Base-by-base conservation (phyloP, 2,329 filamentous ascomycete species). In the Macrophomina phaseolina region DNA sequence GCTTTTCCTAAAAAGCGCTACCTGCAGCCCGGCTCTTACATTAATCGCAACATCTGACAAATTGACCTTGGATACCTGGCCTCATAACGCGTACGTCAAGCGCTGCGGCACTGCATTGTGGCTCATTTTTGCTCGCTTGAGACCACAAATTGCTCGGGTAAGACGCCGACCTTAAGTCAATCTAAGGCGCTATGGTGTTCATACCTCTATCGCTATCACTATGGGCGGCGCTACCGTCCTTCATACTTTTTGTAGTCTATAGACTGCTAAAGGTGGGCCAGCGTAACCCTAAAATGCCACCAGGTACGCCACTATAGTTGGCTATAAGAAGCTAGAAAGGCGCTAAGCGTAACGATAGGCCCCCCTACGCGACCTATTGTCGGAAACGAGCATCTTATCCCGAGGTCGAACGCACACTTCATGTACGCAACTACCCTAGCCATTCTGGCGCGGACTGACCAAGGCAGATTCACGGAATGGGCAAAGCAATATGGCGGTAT, bases 291-390 rank as follows among this genome's bases (percentile, higher is more conserved):
- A 11, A 11, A 8, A 36, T 53, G 49, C 30, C 36, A 8, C 6
- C 36, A 12, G 11, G 4, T 14, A 53, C 14, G 5, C 16, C 14
- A 34, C 11, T 16, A n/a, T 18, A 23, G 2, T 14, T 28, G 32
- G 28, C 32, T 14, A 23, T 23, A 3, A 23, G 23, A 23, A 23
- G 23, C 23, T 23, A 3, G 23, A 3, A 23, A 23, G 23, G 23
- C 23, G 23, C 23, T 23, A 3, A 9, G 14, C 23, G n/a, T 9
- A 16, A 16, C 28, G 5, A 4, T 32, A 68, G 67, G 67, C 2
- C 67, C 67, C n/a, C 67, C 36, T 2, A 65, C 67, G 9, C 34
- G n/a, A n/a, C 68, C 68, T 6, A 18, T 68, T 14, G 12, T 68
- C 7, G 67, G 67, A 12, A 68, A 68, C 28, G 32, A 64, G 14